Evolutionary conservation across 2,329 filamentous ascomycete genomes (phyloP).

Genomic region (Sporothrix protearum): DNA sequence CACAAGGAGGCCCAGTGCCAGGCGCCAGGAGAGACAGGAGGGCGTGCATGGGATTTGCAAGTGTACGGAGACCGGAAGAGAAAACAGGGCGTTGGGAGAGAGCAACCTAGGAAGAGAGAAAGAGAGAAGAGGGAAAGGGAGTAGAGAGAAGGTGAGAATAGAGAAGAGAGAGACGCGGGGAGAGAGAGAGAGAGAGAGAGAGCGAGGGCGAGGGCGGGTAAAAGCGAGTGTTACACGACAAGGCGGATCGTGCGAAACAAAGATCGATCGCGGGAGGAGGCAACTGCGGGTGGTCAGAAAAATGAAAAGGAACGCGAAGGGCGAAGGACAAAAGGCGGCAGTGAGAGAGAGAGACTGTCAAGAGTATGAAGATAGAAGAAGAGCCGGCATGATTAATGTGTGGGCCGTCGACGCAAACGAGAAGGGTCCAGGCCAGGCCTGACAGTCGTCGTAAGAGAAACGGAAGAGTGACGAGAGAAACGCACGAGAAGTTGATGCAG

Average conservation of each 20-base stretch:
- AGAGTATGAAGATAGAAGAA: background rate
- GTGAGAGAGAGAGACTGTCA: background rate
- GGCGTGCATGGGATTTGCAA: background rate
- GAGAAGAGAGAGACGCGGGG: background rate
- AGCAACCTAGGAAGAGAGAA: background rate
- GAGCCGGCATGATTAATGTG: background rate
- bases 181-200: background rate
- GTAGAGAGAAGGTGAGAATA: background rate
- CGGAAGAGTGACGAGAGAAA: background rate
- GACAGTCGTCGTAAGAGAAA: background rate
- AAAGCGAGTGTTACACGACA: slow-evolving; percentile 6
- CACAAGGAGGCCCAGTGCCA: slow-evolving; percentile 11
- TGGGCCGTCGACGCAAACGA: background rate
- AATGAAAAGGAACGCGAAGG: background rate
- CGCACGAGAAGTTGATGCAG: background rate
- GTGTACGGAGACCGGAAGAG: background rate
- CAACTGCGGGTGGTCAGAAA: background rate
- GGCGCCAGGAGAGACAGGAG: slow-evolving; percentile 11
- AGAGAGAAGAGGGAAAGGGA: background rate
- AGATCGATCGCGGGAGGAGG: slow-evolving; percentile 9
- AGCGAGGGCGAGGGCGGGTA: background rate
- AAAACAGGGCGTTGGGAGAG: background rate
- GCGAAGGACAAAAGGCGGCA: background rate
- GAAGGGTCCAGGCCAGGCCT: background rate
- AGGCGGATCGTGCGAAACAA: slow-evolving; percentile 3